A percentile compares a stretch with the other conserved stretches of the same genome.
These are phyloP conservation scores for Zygoascus flipseniorum DNA, from an alignment of 805 yeast species.

Conservation along the genomic window DNA sequence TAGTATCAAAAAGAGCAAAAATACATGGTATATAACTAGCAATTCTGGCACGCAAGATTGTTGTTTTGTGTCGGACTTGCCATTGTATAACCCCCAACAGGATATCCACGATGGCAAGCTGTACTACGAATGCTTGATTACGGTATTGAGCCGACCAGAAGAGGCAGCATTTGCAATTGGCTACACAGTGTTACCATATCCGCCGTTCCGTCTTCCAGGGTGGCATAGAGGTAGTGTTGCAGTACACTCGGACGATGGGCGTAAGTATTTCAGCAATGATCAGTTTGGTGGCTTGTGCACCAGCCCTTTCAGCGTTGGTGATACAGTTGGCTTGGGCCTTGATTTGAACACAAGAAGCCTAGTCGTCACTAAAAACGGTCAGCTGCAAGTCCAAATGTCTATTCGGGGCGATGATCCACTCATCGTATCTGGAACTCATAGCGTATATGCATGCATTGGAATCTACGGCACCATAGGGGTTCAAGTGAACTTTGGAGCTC, in stretches of 20 bases:
- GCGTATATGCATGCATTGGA: slow-evolving; percentile 22
- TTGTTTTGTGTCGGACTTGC: slow-evolving; percentile 12
- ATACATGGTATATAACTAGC: slow-evolving; percentile 12
- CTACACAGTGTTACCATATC: slow-evolving; percentile 21
- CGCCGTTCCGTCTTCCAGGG: slow-evolving; percentile 23
- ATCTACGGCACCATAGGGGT: slow-evolving; percentile 22
- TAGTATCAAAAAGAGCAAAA: slow-evolving; percentile 3
- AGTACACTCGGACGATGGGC: slow-evolving; percentile 24
- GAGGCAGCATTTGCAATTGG: slow-evolving; percentile 21
- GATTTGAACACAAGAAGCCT: slow-evolving; percentile 16
- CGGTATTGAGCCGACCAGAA: slow-evolving; percentile 15
- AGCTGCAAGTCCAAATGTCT: slow-evolving; percentile 18
- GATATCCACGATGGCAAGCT: slow-evolving; percentile 5
- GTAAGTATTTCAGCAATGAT: slow-evolving; percentile 19
- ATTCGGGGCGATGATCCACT: slow-evolving; percentile 12
- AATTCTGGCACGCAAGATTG: slow-evolving; percentile 10
- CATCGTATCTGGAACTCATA: slow-evolving; percentile 15
- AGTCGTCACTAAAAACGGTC: slow-evolving; percentile 17
- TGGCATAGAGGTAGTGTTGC: slow-evolving; percentile 25
- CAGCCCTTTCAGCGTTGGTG: slow-evolving; percentile 13
- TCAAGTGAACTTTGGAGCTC: slow-evolving; percentile 18
- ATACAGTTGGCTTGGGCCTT: slow-evolving; percentile 22
- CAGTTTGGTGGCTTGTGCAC: slow-evolving; percentile 18
- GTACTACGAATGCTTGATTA: slow-evolving; percentile 21
- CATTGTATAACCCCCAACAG: slow-evolving; percentile 11